Evolutionary conservation across 768 basidiomycete genomes (phyloP).

Genomic region (Suillus cothurnatus): DNA sequence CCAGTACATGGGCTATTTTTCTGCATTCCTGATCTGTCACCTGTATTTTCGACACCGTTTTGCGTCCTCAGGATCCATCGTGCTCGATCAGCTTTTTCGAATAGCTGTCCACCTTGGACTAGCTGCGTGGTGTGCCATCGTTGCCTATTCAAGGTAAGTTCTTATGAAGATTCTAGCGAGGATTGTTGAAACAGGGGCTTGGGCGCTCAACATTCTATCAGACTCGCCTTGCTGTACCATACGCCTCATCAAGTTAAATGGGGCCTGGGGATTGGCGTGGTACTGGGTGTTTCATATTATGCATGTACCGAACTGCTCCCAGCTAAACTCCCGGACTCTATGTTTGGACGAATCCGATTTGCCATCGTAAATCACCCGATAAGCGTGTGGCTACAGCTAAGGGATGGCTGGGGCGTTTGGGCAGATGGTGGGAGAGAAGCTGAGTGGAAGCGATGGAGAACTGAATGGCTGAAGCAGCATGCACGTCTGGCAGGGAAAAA

Average conservation of each 20-base stretch:
- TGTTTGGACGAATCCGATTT: constrained; percentile 51
- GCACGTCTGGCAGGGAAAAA: constrained; percentile 23
- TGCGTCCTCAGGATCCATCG: constrained; percentile 46
- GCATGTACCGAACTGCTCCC: constrained; percentile 61
- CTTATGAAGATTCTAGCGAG: neutral
- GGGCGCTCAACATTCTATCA: constrained; percentile 26
- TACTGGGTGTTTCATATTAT: constrained; percentile 58
- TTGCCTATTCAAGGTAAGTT: constrained; percentile 84
- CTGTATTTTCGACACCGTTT: constrained; percentile 71
- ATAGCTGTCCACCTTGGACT: constrained; percentile 50
- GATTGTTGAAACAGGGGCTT: neutral
- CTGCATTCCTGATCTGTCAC: constrained; percentile 75
- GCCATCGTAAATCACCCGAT: constrained; percentile 58
- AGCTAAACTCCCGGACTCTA: constrained; percentile 48
- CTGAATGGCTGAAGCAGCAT: constrained; percentile 50
- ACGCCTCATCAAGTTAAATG: constrained; percentile 71
- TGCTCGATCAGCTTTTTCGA: constrained; percentile 57
- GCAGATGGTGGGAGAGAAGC: constrained; percentile 72
- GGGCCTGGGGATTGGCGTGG: constrained; percentile 68
- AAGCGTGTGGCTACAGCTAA: constrained; percentile 64
- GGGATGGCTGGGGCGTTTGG: constrained; percentile 86
- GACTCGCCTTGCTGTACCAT: constrained; percentile 76
- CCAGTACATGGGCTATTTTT: constrained; percentile 90
- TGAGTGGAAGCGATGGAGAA: constrained; percentile 72
- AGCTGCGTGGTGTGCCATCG: constrained; percentile 56